phyloP scores from a whole-genome alignment of 176 grass and related monocot genomes.

The Stipa capillata region DNA sequence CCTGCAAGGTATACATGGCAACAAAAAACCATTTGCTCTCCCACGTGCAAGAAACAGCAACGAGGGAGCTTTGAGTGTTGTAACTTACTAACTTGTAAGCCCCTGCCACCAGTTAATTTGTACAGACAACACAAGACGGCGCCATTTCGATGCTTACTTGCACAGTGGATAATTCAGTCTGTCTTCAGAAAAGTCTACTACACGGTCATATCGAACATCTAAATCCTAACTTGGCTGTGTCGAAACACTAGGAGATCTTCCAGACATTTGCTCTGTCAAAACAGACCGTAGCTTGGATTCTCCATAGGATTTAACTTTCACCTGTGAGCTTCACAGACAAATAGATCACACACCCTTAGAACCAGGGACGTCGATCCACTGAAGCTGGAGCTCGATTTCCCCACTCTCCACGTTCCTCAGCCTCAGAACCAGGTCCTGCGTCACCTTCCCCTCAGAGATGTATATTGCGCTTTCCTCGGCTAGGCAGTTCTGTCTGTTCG shows the following conservation, averaged over 20 bases:
- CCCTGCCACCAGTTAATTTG: neutral
- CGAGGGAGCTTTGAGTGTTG: neutral
- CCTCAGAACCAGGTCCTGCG: constrained; percentile 51
- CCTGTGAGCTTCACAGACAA: neutral
- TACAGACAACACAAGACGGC: neutral
- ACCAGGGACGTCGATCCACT: constrained; percentile 43
- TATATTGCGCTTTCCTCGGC: constrained; percentile 48
- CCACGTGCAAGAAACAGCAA: neutral
- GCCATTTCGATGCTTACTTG: neutral
- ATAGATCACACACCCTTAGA: constrained; percentile 2
- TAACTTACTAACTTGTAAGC: too few species aligned
- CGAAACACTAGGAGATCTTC: neutral
- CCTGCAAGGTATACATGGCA: too few species aligned
- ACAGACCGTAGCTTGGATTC: neutral
- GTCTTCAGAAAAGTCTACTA: neutral
- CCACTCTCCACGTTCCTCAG: constrained; percentile 54
- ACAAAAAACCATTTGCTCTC: too few species aligned
- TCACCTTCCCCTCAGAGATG: constrained; percentile 38
- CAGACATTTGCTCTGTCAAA: neutral
- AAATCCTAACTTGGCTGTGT: neutral
- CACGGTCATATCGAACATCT: neutral
- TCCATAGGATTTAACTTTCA: neutral
- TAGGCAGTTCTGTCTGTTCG: constrained; percentile 59
- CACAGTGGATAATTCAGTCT: neutral
- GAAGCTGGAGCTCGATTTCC: constrained; percentile 56